Base-by-base conservation (phyloP, 192 early-diverging fungal genomes). In the Coemansia sp. region DNA sequence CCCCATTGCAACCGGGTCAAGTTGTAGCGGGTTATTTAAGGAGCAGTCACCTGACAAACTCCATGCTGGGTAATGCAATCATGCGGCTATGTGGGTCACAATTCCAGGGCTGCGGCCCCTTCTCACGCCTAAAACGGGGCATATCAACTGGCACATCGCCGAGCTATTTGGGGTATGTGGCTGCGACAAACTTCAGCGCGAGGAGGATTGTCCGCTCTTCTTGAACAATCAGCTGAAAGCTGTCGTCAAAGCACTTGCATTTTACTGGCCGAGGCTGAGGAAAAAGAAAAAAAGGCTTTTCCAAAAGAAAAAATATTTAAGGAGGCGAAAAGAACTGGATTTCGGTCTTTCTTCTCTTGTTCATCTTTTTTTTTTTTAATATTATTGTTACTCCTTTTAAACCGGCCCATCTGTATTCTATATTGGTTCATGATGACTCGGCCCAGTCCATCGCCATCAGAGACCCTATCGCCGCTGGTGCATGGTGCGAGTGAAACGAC, bases 401-500 rank as follows among this genome's bases (percentile, higher is more conserved):
- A 37, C 35, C 35, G 35, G 35, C 6, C 35, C 35, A 37, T 37
- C 35, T 37, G 35, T 37, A 37, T 37, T 37, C 35, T 37, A 37
- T 37, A 37, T 37, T 37, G 35, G 35, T 6, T 26, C 32, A 35
- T 16, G 55, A 58, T 58, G 55, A 35, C 55, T 33, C 55, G 55
- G 55, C 55, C 55, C 10, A 40, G 19, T 40, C n/a, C n/a, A 62
- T 23, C 37, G 33, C 58, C 58, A 35, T 61, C 30, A 33, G 33
- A 38, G 23, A 44, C 23, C 17, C 40, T 16, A 63, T 63, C 37
- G 6, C 62, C 17, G 6, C 30, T 32, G 16, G 55, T 30, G 5
- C 39, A 47, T 30, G 53, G 61, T n/a, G 23, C 68, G 21, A 35
- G 63, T 23, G 74, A 75, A 19, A 46, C 67, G 8, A 65, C 68